Evolutionary conservation across 495 filamentous ascomycete genomes (phyloP), one percentile per base, ranked within the genome.

Genomic region (Acidiella bohemica): DNA sequence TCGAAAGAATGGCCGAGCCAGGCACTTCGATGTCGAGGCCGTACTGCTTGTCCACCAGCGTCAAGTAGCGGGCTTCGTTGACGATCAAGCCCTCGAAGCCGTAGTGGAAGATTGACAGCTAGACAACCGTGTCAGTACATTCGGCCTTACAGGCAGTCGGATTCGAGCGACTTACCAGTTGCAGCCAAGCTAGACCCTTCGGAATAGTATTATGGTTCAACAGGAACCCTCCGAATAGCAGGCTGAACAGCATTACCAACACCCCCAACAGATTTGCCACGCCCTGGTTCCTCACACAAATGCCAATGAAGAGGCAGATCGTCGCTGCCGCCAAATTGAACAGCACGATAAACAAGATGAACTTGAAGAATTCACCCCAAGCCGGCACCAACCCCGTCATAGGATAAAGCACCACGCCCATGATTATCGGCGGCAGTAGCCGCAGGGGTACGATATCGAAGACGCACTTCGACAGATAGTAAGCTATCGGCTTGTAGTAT

Each of bases 51-150:
- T 99, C 92, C 33, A 85, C 72, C 43, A 99, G 70, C 1, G 80
- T 84, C 44, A 96, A 67, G 58, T 80, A 84, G n/a, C 77, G 75
- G 36, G 95, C 90, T 63, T 99, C 90, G 57, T 99, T 99, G 53
- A 99, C 90, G 44, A 96, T 90, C 17, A 99, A 70, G 2, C 83
- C 80, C 65, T 95, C 90, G 51, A 99, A 96, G 2, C 78, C 90
- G 56, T 93, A 99, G 58, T 99, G 90, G 74, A 96, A 99, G 49
- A 99, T 99, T 14, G 86, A 94, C n/a, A 95, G 68, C 65, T 86
- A 38, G 0, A n/a, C n/a, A n/a, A n/a, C n/a, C n/a, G n/a, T n/a
- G n/a, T n/a, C n/a, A n/a, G n/a, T n/a, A n/a, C n/a, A n/a, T n/a
- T n/a, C n/a, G n/a, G n/a, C n/a, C n/a, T n/a, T n/a, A n/a, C n/a